Conservation (phyloP, 306 rosid species). For the Astragalus membranaceus region DNA sequence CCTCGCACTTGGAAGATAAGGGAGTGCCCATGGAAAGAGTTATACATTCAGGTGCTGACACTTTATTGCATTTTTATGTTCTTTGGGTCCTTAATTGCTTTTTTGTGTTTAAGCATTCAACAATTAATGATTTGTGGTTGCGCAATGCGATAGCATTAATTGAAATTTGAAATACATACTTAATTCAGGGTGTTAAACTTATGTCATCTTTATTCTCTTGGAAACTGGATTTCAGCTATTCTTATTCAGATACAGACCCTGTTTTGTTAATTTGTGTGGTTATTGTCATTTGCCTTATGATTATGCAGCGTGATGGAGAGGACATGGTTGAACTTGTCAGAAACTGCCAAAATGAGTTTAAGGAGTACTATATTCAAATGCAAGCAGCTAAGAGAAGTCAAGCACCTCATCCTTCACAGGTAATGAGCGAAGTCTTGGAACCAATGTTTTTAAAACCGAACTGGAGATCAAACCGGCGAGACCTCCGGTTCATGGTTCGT, state of each 20-base stretch:
- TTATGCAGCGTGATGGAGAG: constrained; percentile 78
- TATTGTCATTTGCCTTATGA: constrained; percentile 13
- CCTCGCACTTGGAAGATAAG: constrained; percentile 63
- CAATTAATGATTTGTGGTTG: not conserved
- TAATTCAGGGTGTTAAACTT: not conserved
- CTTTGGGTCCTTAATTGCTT: not conserved
- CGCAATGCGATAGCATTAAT: not conserved
- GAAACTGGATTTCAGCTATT: constrained; percentile 5
- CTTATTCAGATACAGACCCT: not conserved
- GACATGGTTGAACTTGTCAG: constrained; percentile 80
- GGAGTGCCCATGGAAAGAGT: constrained; percentile 79
- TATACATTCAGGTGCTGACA: constrained; percentile 60
- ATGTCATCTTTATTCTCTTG: constrained; percentile 10
- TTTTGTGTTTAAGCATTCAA: not conserved
- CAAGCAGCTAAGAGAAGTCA: constrained; percentile 94
- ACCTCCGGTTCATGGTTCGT: no score
- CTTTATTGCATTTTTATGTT: not conserved
- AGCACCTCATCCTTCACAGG: constrained; percentile 93
- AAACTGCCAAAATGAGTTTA: constrained; percentile 71
- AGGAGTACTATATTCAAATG: constrained; percentile 96
- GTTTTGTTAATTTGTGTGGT: not conserved
- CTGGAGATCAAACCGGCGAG: no score
- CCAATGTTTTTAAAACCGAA: no score
- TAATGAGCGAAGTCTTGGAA: constrained; percentile 20
- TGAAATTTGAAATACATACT: not conserved